Conservation (phyloP, 2,329 filamentous ascomycete genomes). For the Lachnellula arida region DNA sequence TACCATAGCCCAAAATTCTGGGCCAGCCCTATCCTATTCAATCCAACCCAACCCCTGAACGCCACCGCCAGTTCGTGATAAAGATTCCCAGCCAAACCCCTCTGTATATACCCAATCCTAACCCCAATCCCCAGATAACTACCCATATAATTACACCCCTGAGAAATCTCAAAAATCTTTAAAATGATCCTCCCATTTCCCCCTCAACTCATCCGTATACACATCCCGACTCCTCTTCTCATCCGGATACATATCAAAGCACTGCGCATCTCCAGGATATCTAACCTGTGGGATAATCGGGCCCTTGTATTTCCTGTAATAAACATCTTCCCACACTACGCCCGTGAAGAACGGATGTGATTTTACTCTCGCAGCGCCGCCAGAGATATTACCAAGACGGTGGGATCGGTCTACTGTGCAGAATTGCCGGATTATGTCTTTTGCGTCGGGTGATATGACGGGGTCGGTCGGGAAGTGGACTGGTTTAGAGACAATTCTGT, state of each 20-base stretch:
- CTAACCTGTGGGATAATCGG: slow-evolving; percentile 73
- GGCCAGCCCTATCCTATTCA: not conserved
- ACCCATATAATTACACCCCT: not conserved
- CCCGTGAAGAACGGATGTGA: slow-evolving; percentile 69
- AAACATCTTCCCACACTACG: slow-evolving; percentile 70
- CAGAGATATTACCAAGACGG: slow-evolving; percentile 72
- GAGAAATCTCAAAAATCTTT: slow-evolving; percentile 54
- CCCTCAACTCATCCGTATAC: slow-evolving; percentile 65
- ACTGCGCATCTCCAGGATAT: slow-evolving; percentile 69
- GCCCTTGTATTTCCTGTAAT: slow-evolving; percentile 57
- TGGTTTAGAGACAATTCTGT: slow-evolving; percentile 39
- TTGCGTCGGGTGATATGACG: slow-evolving; percentile 59
- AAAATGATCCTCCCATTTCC: slow-evolving; percentile 67
- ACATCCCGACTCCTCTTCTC: slow-evolving; percentile 60
- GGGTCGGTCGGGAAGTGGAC: slow-evolving; percentile 46
- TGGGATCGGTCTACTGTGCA: slow-evolving; percentile 76
- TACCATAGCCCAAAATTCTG: not conserved
- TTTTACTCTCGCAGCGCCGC: slow-evolving; percentile 68
- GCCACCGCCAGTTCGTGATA: not conserved
- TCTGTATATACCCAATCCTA: not conserved
- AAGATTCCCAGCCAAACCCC: too few relatives aligned
- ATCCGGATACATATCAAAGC: slow-evolving; percentile 80
- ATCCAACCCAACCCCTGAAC: not conserved
- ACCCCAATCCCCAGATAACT: not conserved
- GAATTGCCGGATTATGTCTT: slow-evolving; percentile 70